Evolutionary conservation across 257 asterid genomes (phyloP).

Genomic region (Gardenia jasminoides): DNA sequence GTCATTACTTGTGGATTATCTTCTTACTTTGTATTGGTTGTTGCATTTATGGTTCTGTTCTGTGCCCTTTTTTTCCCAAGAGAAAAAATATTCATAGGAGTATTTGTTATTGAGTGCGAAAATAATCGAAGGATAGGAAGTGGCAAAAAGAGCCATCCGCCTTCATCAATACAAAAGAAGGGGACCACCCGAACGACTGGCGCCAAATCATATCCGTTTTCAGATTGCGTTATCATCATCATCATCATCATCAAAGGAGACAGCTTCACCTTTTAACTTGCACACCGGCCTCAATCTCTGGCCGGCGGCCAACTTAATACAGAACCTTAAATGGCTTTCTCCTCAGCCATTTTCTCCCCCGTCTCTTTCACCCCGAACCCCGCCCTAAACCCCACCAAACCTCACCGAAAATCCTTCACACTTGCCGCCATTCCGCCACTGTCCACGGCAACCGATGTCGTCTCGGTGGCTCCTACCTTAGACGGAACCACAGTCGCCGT

Average conservation of each 20-base stretch:
- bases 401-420: constrained; percentile 30
- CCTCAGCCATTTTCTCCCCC: constrained; percentile 43
- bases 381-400: constrained; percentile 33
- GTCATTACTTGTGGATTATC: no score
- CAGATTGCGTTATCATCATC: constrained; percentile 49
- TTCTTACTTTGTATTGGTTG: no score
- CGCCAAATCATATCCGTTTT: constrained; percentile 48
- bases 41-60: no score
- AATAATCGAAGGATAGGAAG: no score
- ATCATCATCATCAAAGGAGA: not conserved
- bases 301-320: constrained; percentile 21
- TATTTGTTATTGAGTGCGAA: no score
- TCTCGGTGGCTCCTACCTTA: constrained; percentile 32
- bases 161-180: no score
- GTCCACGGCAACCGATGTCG: constrained; percentile 55
- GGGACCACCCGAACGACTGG: not conserved
- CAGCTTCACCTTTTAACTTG: not conserved
- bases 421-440: constrained; percentile 62
- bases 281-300: constrained; percentile 19
- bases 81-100: no score
- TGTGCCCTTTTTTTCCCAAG: no score
- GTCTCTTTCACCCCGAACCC: constrained; percentile 39
- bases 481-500: constrained; percentile 73
- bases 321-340: constrained; percentile 45
- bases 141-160: no score